These are phyloP conservation scores for Cyberlindnera nakhonratchasimensis DNA, from an alignment of 805 yeast species.

Conservation along the genomic window DNA sequence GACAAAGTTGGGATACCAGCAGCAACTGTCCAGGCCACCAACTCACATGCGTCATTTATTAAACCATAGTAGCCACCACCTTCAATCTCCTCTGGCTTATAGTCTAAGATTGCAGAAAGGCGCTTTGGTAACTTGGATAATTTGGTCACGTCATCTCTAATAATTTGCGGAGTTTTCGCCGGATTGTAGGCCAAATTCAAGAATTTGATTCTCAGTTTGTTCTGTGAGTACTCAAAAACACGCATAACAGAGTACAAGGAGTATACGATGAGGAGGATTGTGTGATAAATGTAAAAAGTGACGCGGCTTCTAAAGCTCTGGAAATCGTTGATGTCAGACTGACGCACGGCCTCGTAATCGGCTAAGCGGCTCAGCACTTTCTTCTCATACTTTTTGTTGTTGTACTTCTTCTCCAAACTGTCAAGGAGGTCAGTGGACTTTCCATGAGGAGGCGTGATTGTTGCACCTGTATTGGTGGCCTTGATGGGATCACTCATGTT, in stretches of 20 bases:
- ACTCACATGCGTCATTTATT: constrained; percentile 69
- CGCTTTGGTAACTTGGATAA: constrained; percentile 75
- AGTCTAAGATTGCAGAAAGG: constrained; percentile 70
- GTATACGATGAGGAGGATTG: constrained; percentile 45
- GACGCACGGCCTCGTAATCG: too few relatives aligned
- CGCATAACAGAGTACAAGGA: constrained; percentile 54
- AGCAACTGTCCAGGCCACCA: constrained; percentile 84
- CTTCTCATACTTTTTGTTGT: too few relatives aligned
- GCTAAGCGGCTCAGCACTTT: too few relatives aligned
- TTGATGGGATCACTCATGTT: too few relatives aligned
- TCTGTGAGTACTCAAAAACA: constrained; percentile 47
- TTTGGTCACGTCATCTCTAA: constrained; percentile 75
- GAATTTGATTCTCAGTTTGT: constrained; percentile 52
- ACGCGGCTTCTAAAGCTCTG: constrained; percentile 10
- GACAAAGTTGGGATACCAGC: constrained; percentile 74
- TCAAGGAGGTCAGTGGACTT: background rate
- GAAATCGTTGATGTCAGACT: constrained; percentile 2
- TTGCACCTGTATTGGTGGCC: too few relatives aligned
- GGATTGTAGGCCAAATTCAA: constrained; percentile 64
- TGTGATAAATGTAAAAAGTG: constrained; percentile 22
- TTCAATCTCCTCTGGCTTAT: constrained; percentile 73
- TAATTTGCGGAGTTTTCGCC: constrained; percentile 76
- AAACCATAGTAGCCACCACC: constrained; percentile 88
- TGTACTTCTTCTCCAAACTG: background rate
- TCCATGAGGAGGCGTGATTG: too few relatives aligned